phyloP scores from a whole-genome alignment of 768 basidiomycete species.

The Lenzites betulinus region DNA sequence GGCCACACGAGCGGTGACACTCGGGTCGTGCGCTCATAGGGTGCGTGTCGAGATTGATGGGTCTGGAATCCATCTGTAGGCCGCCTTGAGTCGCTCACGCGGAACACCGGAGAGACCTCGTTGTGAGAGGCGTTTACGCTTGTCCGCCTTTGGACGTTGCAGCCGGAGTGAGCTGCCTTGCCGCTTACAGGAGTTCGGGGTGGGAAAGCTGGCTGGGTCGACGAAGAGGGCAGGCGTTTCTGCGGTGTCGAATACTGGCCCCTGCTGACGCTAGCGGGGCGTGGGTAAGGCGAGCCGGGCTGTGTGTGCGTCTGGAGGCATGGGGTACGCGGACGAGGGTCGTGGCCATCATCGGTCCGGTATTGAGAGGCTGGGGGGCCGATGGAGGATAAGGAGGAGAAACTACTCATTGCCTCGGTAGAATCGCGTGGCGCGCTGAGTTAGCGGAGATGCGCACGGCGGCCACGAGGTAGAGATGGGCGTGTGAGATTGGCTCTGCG shows the following conservation, averaged over 20 bases:
- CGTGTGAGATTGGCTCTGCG: constrained; percentile 11
- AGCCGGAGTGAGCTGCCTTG: constrained; percentile 12
- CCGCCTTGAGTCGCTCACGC: constrained; percentile 19
- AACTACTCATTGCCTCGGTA: constrained; percentile 27
- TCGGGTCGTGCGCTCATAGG: constrained; percentile 16
- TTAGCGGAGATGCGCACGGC: constrained; percentile 21
- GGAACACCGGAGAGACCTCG: constrained; percentile 21
- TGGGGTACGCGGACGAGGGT: constrained; percentile 20
- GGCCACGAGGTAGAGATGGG: constrained; percentile 25
- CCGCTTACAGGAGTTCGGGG: constrained; percentile 11
- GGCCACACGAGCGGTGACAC: constrained; percentile 20
- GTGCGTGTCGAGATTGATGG: constrained; percentile 31
- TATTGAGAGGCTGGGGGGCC: constrained; percentile 15
- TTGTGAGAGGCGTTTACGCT: constrained; percentile 22
- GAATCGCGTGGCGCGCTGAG: constrained; percentile 29
- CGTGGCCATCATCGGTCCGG: constrained; percentile 15
- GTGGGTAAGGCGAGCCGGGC: constrained; percentile 5
- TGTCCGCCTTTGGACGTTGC: constrained; percentile 24
- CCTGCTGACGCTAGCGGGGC: constrained; percentile 17
- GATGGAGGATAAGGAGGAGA: constrained; percentile 24
- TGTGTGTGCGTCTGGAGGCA: constrained; percentile 12
- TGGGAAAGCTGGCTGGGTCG: constrained; percentile 16
- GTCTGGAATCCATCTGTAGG: constrained; percentile 21
- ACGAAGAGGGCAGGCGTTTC: constrained; percentile 13
- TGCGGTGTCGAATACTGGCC: constrained; percentile 10